Evolutionary conservation across 495 filamentous ascomycete species (phyloP), one percentile per base, ranked within the genome.

Genomic region (Hyaloscypha hepaticicola): DNA sequence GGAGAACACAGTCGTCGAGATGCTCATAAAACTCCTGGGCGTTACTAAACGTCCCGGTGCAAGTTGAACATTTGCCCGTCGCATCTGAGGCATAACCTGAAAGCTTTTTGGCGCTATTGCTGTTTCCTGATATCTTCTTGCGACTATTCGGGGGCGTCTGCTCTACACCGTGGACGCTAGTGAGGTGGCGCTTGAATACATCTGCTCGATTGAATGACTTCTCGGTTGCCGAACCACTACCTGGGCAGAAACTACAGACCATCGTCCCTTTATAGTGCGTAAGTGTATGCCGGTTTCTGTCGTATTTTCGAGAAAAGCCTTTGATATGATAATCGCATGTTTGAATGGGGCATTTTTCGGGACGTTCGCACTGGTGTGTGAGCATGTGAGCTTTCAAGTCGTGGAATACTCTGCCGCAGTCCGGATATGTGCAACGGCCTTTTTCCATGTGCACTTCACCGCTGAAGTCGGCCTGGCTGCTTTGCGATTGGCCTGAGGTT

Each of bases 1-100:
- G 91, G 63, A 98, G 84, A 61, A 99, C 95, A 76, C 95, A 99
- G 81, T 99, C 95, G 74, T 99, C 95, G 70, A 99, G 78, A 84
- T 99, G 95, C 81, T 99, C 95, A 75, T 98, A 98, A 77, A 98
- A 97, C 75, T 98, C 93, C 71, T 99, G 95, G 22, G 95, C 93
- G 69, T 90, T 97, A 77, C 83, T 87, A 78, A 99, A 99, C 22
- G 90, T 97, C 31, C 83, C 83, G 22, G 90, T 89, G 77, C 95
- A 99, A 34, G 94, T 99, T 12, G 93, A 96, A 77, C 95, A 99
- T 77, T 95, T 97, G 77, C 94, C 96, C 34, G 90, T 93, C 5
- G 88, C 87, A 74, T 93, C 88, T 48, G 83, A 80, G 60, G 86
- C 79, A 73, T 90, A 91, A 27, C 82, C 81, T 2, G 83, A 78